Conservation (phyloP, 176 grass and related monocot species). For the Tillandsia fasciculata region DNA sequence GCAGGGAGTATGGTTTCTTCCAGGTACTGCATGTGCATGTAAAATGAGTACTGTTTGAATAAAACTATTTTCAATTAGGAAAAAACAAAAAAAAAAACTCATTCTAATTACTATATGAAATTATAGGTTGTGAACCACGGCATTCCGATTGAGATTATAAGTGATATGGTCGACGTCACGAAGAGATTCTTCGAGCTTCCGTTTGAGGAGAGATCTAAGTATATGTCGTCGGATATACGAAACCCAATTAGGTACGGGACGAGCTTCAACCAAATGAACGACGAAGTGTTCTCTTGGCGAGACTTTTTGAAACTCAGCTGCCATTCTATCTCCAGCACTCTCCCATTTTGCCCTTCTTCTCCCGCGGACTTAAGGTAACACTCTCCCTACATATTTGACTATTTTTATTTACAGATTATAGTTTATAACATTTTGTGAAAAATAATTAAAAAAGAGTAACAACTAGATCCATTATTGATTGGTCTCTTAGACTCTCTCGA, state of each 20-base stretch:
- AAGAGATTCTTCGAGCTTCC: slow-evolving; percentile 70
- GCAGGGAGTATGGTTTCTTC: slow-evolving; percentile 72
- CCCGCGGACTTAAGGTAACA: slow-evolving; percentile 38
- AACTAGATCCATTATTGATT: too few relatives aligned
- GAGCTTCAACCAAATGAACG: slow-evolving; percentile 93
- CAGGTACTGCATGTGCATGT: slow-evolving; percentile 22
- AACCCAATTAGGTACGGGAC: slow-evolving; percentile 62
- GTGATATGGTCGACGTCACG: slow-evolving; percentile 40
- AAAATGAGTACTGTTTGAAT: neutral
- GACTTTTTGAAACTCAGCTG: slow-evolving; percentile 91
- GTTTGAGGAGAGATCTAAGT: slow-evolving; percentile 33
- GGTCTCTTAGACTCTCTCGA: too few relatives aligned
- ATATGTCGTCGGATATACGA: slow-evolving; percentile 66
- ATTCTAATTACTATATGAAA: neutral
- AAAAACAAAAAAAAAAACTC: neutral
- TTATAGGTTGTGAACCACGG: slow-evolving; percentile 80
- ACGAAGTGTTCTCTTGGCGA: slow-evolving; percentile 77
- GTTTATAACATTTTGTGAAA: too few relatives aligned
- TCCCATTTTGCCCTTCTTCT: slow-evolving; percentile 34
- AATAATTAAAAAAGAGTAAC: too few relatives aligned
- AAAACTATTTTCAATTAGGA: neutral
- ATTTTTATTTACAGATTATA: too few relatives aligned
- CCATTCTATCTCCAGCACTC: slow-evolving; percentile 20
- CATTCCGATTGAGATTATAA: neutral
- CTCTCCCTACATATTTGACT: too few relatives aligned